phyloP scores from a whole-genome alignment of 2,329 filamentous ascomycete species.

The Laburnicola sp. region DNA sequence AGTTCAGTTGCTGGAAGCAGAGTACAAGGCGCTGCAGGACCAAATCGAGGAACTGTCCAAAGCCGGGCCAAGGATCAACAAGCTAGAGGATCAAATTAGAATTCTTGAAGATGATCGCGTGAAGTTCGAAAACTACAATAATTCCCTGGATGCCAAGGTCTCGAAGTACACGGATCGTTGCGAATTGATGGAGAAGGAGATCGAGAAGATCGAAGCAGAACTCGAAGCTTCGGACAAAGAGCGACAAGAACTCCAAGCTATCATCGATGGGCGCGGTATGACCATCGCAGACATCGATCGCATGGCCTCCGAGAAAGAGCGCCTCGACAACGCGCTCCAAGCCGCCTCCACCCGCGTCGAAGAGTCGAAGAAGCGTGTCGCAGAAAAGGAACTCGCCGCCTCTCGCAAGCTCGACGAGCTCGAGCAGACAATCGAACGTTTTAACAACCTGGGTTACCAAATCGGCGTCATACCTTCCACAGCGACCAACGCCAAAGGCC shows the following conservation, averaged over 20 bases:
- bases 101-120: conserved; percentile 92
- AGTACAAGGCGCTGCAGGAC: conserved; percentile 76
- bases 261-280: conserved; percentile 90
- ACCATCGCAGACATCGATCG: conserved; percentile 98
- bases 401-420: conserved; percentile 85
- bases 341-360: conserved; percentile 74
- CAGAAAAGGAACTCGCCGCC: conserved; percentile 86
- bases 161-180: conserved; percentile 86
- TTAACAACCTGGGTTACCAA: conserved; percentile 93
- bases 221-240: conserved; percentile 82
- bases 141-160: conserved; percentile 77
- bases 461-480: conserved; percentile 85
- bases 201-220: conserved; percentile 81
- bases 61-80: conserved; percentile 77
- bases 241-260: conserved; percentile 74
- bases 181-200: conserved; percentile 80
- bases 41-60: conserved; percentile 91
- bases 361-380: conserved; percentile 78
- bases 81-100: conserved; percentile 85
- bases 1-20: conserved; percentile 80
- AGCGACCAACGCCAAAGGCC: conserved; percentile 81
- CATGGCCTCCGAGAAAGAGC: conserved; percentile 93
- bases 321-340: conserved; percentile 86
- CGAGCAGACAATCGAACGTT: conserved; percentile 85
- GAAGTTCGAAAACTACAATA: conserved; percentile 96